Conservation (phyloP, 202 grass and related monocot species). For the Musa balbisiana region DNA sequence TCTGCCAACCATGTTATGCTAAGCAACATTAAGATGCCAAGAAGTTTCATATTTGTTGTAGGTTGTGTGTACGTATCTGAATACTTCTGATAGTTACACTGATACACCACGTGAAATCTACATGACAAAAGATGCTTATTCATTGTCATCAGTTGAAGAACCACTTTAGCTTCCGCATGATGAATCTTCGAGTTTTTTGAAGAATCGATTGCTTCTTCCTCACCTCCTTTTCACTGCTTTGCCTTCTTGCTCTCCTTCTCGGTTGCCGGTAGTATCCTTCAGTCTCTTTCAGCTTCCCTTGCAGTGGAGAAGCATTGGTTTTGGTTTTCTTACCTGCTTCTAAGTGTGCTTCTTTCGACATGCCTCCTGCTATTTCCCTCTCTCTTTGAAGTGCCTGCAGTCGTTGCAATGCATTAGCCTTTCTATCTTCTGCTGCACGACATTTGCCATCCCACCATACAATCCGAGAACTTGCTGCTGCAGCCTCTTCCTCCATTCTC, state of each 20-base stretch:
- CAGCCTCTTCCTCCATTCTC: neutral
- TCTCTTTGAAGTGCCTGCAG: neutral
- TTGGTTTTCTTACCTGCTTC: neutral
- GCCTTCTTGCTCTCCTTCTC: neutral
- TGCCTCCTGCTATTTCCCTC: neutral
- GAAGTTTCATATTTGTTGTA: neutral
- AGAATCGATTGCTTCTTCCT: neutral
- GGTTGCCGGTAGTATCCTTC: neutral
- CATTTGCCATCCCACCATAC: neutral
- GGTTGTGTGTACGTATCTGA: neutral
- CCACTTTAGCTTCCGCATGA: neutral
- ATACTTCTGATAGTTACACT: neutral
- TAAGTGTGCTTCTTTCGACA: neutral
- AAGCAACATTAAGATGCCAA: slow-evolving; percentile 5
- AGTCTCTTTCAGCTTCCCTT: neutral
- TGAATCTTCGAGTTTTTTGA: neutral
- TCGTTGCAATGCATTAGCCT: neutral
- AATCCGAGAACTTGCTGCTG: neutral
- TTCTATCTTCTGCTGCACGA: neutral
- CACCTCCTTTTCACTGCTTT: neutral
- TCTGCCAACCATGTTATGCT: neutral
- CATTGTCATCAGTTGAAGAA: neutral
- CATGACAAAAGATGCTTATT: neutral
- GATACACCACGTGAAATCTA: neutral
- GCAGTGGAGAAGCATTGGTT: neutral